Evolutionary conservation across 208 protist genomes (phyloP), one percentile per base, ranked within the genome.

Genomic region (Borovskyia barvae): DNA sequence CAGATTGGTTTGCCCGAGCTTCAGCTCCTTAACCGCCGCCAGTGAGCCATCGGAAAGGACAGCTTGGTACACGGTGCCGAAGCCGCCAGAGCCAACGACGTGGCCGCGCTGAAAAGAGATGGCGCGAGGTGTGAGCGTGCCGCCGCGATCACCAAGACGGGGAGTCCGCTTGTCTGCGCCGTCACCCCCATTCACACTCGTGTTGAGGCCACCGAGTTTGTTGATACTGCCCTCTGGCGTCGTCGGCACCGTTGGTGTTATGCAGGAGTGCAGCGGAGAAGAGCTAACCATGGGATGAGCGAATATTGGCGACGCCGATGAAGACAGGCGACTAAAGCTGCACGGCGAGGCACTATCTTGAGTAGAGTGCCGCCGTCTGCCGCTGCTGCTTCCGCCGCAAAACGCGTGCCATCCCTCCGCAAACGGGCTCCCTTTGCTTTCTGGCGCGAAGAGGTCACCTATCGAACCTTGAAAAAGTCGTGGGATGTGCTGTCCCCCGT

Each of bases 21-120:
- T 84, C 56, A 92, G 61, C 61, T 87, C 66, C 71, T 92, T 92
- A 22, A 92, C 80, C 0, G 85, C 85, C 2, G 74, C 82, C 25
- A 92, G 74, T 22, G 67, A 66, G 41, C 85, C 85, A 62, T 87
- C 73, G 19, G 66, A 67, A 3, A 90, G 67, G 11, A 89, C 75
- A 2, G 72, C 85, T 67, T 87, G 81, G 63, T 79, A 92, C 15
- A 92, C 85, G 19, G 66, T 80, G 53, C 85, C 85, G 57, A 85
- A 92, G 42, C 79, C 85, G 25, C 85, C 85, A 24, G 73, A 77
- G 53, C 85, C 85, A 26, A 92, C 61, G 30, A 66, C 54, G 58
- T 74, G 65, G n/a, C 78, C 76, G 3, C 53, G 63, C 63, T 92
- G 72, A 53, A 92, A 89, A 26, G 70, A 62, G 19, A 88, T 63